phyloP scores from a whole-genome alignment of 495 filamentous ascomycete species.

The Xylaria castorea region DNA sequence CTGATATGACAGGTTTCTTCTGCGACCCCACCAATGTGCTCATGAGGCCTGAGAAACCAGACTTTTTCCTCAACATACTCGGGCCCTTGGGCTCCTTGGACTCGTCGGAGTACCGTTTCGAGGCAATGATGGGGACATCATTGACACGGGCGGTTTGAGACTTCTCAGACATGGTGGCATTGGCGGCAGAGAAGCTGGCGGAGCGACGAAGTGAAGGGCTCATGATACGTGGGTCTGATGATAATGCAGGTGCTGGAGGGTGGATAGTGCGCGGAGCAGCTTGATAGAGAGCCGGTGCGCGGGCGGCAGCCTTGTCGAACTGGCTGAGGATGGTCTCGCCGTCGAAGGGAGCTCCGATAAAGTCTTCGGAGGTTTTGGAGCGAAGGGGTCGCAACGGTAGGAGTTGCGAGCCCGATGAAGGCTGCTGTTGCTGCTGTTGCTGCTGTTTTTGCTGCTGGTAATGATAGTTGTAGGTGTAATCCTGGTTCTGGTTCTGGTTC shows the following conservation, averaged over 20 bases:
- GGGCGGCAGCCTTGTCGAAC: slow-evolving; percentile 67
- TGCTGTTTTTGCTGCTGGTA: slow-evolving; percentile 3
- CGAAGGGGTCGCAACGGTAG: slow-evolving; percentile 57
- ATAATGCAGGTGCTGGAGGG: slow-evolving; percentile 58
- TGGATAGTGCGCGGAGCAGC: slow-evolving; percentile 41
- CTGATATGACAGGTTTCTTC: slow-evolving; percentile 89
- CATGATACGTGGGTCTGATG: slow-evolving; percentile 63
- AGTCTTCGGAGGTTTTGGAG: slow-evolving; percentile 71
- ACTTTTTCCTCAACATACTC: slow-evolving; percentile 79
- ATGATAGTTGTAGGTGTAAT: neutral
- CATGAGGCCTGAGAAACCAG: slow-evolving; percentile 93
- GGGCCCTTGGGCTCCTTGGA: slow-evolving; percentile 63
- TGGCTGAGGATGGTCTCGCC: slow-evolving; percentile 71
- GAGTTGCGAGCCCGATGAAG: slow-evolving; percentile 40
- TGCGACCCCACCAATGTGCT: slow-evolving; percentile 90
- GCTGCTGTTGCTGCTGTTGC: slow-evolving; percentile 29
- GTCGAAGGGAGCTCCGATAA: slow-evolving; percentile 73
- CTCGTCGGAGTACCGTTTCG: slow-evolving; percentile 90
- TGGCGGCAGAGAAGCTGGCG: slow-evolving; percentile 74
- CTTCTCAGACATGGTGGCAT: slow-evolving; percentile 57
- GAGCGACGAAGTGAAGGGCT: slow-evolving; percentile 76
- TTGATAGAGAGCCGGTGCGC: slow-evolving; percentile 49
- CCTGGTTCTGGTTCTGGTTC: neutral
- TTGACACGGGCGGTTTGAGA: slow-evolving; percentile 53
- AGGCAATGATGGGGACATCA: slow-evolving; percentile 64